Base-by-base conservation (phyloP, 2,329 filamentous ascomycete species). In the Cladosporium sp. region DNA sequence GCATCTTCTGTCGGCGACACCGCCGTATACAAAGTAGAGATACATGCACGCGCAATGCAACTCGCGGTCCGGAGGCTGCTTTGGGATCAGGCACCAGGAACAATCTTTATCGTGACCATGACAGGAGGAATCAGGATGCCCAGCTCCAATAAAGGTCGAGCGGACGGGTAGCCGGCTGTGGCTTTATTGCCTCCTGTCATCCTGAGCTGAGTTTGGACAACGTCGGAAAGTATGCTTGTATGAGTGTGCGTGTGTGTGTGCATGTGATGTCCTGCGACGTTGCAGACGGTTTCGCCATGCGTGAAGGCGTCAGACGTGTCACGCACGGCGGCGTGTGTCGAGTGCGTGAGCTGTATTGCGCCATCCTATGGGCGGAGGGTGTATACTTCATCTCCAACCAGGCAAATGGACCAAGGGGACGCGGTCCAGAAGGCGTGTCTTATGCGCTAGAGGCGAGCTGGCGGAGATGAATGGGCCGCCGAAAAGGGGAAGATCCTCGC, bases 141-240 rank as follows among this genome's bases (percentile, higher is more conserved):
- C 44, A 63, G 60, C 49, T 21, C 59, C 60, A 32, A 55, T 55
- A 55, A 59, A 59, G 57, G 57, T 30, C 41, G 51, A 57, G 51
- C 36, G 51, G 61, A 57, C 61, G 61, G 61, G 21, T 41, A 52
- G 24, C 24, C 61, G 61, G 61, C 61, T 57, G 61, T 64, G 61
- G 61, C 61, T 64, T 64, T 64, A 64, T 64, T 64, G 61, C 61
- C 52, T 55, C 24, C 44, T 52, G 34, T 55, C 51, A 36, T 34
- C 51, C 61, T 64, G 61, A 57, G 30, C 30, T 24, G 34, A 32
- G 47, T 51, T 44, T 58, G 30, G 34, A 36, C 34, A 34, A 8
- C 24, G 30, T 41, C 34, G 32, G 55, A 21, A 58, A 58, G 34
- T 28, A 28, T 57, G 52, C 28, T 30, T 32, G 18, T 36, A 36